Conservation (phyloP, 768 basidiomycete genomes). For the Boletus rufocinnamomeus region DNA sequence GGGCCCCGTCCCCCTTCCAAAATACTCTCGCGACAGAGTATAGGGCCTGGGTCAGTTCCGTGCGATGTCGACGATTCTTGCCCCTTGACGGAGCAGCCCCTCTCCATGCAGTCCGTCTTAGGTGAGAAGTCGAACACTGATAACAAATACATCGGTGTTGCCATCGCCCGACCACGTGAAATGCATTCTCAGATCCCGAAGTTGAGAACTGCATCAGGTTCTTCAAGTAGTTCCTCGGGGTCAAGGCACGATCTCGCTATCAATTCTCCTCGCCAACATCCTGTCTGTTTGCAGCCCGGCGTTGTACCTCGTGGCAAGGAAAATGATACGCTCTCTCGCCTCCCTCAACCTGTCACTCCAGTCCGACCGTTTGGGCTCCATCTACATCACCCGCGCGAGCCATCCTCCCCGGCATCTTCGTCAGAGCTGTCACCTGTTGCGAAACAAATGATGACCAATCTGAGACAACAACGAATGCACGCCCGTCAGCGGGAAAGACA, state of each 20-base stretch:
- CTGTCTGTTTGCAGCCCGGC: conserved; percentile 9
- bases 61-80: conserved; percentile 2
- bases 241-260: conserved; percentile 8
- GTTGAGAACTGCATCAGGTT: conserved; percentile 29
- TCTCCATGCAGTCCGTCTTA: conserved; percentile 3
- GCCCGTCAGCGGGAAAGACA: conserved; percentile 37
- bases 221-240: conserved; percentile 27
- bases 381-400: conserved; percentile 28
- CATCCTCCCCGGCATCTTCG: conserved; percentile 67
- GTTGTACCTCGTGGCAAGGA: conserved; percentile 20
- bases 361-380: conserved; percentile 43
- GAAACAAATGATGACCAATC: conserved; percentile 65
- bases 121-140: conserved; percentile 22
- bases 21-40: conserved; percentile 37
- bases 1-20: conserved; percentile 44
- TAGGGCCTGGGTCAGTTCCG: conserved; percentile 13
- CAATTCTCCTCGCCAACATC: conserved; percentile 4
- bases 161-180: conserved; percentile 11
- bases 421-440: conserved; percentile 73
- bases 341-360: conserved; percentile 47
- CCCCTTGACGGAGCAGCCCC: neutral
- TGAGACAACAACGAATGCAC: conserved; percentile 45
- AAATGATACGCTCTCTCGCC: conserved; percentile 28
- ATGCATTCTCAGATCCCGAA: conserved; percentile 33
- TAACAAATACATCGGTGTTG: conserved; percentile 1